phyloP scores from a whole-genome alignment of 2,329 filamentous ascomycete genomes.

The Exophiala sp. region DNA sequence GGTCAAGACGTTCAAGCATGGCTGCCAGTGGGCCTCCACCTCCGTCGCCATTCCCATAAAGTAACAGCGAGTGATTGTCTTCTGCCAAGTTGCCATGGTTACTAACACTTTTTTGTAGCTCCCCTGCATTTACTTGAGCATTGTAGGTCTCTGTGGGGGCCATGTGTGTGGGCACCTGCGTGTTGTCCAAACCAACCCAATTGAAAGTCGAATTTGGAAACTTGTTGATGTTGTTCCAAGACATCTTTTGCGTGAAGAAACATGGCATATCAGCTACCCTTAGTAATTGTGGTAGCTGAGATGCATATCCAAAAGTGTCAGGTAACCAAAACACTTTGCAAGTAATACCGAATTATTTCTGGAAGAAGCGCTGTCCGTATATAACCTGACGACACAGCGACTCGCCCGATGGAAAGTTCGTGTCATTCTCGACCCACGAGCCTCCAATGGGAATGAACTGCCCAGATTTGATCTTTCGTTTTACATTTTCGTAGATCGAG shows the following conservation, averaged over 20 bases:
- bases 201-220: slow-evolving; percentile 98
- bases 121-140: slow-evolving; percentile 86
- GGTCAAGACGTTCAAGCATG: slow-evolving; percentile 88
- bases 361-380: slow-evolving; percentile 91
- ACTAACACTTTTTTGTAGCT: slow-evolving; percentile 80
- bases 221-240: slow-evolving; percentile 99
- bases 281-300: slow-evolving; percentile 88
- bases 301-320: slow-evolving; percentile 95
- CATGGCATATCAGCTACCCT: slow-evolving; percentile 87
- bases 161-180: slow-evolving; percentile 97
- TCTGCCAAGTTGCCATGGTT: slow-evolving; percentile 96
- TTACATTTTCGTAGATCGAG: slow-evolving; percentile 81
- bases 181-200: slow-evolving; percentile 92
- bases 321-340: slow-evolving; percentile 94
- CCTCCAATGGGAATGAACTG: slow-evolving; percentile 92
- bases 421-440: slow-evolving; percentile 98
- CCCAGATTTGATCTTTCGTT: slow-evolving; percentile 81
- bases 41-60: slow-evolving; percentile 94
- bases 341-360: slow-evolving; percentile 83
- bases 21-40: slow-evolving; percentile 91
- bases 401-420: slow-evolving; percentile 92
- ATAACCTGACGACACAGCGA: slow-evolving; percentile 90
- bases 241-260: slow-evolving; percentile 97
- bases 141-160: slow-evolving; percentile 92
- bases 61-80: slow-evolving; percentile 80